Evolutionary conservation across 1,284 basidiomycete species (phyloP), one percentile per base, ranked within the genome.

Genomic region (Athelia psychrophila): DNA sequence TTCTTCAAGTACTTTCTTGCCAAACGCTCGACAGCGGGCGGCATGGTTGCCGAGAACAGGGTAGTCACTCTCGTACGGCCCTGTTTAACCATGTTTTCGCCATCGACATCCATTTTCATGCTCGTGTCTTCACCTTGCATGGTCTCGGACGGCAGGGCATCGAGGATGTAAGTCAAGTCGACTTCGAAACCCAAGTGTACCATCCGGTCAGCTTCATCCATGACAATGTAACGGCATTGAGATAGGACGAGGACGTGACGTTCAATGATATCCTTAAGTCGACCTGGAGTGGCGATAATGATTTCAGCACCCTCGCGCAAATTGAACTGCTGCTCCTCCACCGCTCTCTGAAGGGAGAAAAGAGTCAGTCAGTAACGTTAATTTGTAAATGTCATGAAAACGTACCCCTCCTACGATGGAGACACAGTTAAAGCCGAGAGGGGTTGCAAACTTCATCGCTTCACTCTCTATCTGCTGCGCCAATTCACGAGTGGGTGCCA

Each of bases 201-300:
- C 96, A 99, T 98, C 51, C 95, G 84, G 70, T 99, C 96, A 18
- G 97, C 97, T 76, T 99, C 96, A 70, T 99, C 97, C 94, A 99
- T 96, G 57, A 99, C 95, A 49, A 99, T 87, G 66, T 98, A 99
- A 1, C 92, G 92, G 70, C 96, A 98, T 71, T 99, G 96, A 3
- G 89, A 89, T 48, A 99, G 81, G 33, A 99, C 95, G 32, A 99
- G 79, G 47, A 98, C 93, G 66, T 93, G 93, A 46, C 95, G 84
- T 72, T 99, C 96, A 55, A 99, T 88, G 57, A 98, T 93, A 69
- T 99, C 97, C 71, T 97, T 96, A 44, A 99, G 78, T 71, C 96
- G 91, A 72, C 96, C 96, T 2, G 97, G 97, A 0, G 96, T 99
- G 22, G 96, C 97, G 58, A 99, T 98, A 64, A 99, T 91, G 56